phyloP scores from a whole-genome alignment of 148 eudicot genomes.

The Rhododendron griersonianum region DNA sequence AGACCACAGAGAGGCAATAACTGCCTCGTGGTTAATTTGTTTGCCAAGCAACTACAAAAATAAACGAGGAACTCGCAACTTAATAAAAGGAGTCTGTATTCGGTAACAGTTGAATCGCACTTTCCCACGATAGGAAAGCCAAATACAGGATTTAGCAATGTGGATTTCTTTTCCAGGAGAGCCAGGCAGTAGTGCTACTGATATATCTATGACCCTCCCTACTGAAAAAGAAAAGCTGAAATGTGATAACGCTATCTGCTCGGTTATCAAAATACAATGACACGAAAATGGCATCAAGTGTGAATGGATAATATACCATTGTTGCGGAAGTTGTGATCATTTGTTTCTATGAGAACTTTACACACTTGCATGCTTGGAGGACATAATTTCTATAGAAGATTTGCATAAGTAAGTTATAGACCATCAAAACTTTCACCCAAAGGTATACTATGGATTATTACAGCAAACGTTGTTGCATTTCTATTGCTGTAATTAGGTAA shows the following conservation, averaged over 20 bases:
- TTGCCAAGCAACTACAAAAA: not conserved
- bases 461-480: not conserved
- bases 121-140: not conserved
- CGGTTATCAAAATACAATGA: not conserved
- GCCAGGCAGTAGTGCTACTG: not conserved
- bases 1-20: not conserved
- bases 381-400: not conserved
- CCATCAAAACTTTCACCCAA: not conserved
- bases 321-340: not conserved
- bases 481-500: not conserved
- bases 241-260: not conserved
- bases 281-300: not conserved
- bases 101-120: not conserved
- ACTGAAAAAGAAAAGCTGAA: not conserved
- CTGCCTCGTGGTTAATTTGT: not conserved
- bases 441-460: not conserved
- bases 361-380: not conserved
- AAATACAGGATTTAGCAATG: not conserved
- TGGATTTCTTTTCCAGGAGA: not conserved
- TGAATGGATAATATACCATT: not conserved
- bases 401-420: not conserved
- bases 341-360: not conserved
- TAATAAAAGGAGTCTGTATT: not conserved
- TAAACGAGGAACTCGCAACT: not conserved
- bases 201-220: not conserved